Evolutionary conservation across 441 rosid species (phyloP).

Genomic region (Daphne laureola): DNA sequence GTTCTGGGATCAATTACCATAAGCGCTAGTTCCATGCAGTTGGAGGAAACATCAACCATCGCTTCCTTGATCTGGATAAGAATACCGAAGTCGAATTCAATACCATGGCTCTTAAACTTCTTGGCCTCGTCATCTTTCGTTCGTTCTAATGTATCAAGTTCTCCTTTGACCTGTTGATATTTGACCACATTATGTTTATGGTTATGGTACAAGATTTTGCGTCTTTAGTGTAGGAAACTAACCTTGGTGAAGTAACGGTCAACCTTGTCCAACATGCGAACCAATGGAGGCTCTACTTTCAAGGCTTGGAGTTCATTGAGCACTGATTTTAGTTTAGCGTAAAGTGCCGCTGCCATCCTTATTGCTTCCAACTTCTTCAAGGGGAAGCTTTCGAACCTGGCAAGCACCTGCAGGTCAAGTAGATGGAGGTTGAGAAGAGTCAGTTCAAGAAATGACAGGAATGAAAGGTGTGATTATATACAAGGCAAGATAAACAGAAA

Average conservation of each 20-base stretch:
- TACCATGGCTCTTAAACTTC: conserved; percentile 22
- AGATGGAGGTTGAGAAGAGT: conserved; percentile 2
- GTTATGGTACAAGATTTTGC: neutral
- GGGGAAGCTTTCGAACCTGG: conserved; percentile 42
- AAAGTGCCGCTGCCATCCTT: conserved; percentile 32
- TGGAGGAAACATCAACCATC: conserved; percentile 36
- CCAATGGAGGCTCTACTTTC: conserved; percentile 26
- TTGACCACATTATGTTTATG: neutral
- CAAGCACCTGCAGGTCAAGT: conserved; percentile 28
- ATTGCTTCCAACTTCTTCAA: conserved; percentile 38
- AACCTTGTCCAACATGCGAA: conserved; percentile 22
- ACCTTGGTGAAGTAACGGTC: conserved; percentile 38
- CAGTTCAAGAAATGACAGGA: neutral
- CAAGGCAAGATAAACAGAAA: neutral
- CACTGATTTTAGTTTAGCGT: conserved; percentile 21
- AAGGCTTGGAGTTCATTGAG: conserved; percentile 25
- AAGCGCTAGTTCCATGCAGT: conserved; percentile 35
- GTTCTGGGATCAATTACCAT: conserved; percentile 7
- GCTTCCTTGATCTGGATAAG: conserved; percentile 26
- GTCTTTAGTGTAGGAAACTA: neutral
- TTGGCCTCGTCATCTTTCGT: conserved; percentile 27
- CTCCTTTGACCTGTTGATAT: conserved; percentile 21
- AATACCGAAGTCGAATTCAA: conserved; percentile 26
- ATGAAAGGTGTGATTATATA: neutral
- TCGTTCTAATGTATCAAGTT: conserved; percentile 28